Base-by-base conservation (phyloP, 768 basidiomycete species). In the Amanita muscaria region DNA sequence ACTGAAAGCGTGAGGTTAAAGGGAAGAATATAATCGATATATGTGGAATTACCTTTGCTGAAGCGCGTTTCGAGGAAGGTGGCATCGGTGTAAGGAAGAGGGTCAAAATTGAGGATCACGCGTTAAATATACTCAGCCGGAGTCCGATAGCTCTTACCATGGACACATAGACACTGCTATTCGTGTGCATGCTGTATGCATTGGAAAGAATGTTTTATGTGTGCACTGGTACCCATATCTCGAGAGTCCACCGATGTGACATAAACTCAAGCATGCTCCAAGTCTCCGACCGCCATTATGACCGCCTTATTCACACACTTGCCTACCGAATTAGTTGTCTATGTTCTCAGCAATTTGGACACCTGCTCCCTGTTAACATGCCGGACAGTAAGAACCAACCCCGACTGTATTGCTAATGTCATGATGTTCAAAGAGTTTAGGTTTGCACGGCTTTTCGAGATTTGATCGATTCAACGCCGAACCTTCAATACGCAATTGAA, bases 1-100 rank as follows among this genome's bases (percentile, higher is more conserved):
- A 74, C 81, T 84, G 24, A 34, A 16, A 14, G 18, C 4, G 19
- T 25, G 42, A 14, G 27, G 23, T 15, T 9, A 23, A 23, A 41
- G 37, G 19, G 34, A 31, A 2, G 45, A 40, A 23, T 30, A 32
- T 24, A 27, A 42, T 18, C 27, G 34, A 35, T 11, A 34, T 27
- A 38, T 15, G 25, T 8, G 12, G 32, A 41, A 18, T 27, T n/a
- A 50, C 44, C 33, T 33, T 41, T 24, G 44, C 36, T 15, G 44
- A 36, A 23, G 44, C 14, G 3, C 15, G 37, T 18, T 44, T 44
- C 18, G n/a, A 9, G n/a, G 32, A 8, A 14, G 19, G 24, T 14
- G 19, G 30, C 44, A 46, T 31, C 16, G 27, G 15, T 10, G 29
- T 29, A 12, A 29, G 27, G 27, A 29, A 29, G 16, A 10, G 30